phyloP scores from a whole-genome alignment of 1,284 basidiomycete species.

The Puccinia polysora region DNA sequence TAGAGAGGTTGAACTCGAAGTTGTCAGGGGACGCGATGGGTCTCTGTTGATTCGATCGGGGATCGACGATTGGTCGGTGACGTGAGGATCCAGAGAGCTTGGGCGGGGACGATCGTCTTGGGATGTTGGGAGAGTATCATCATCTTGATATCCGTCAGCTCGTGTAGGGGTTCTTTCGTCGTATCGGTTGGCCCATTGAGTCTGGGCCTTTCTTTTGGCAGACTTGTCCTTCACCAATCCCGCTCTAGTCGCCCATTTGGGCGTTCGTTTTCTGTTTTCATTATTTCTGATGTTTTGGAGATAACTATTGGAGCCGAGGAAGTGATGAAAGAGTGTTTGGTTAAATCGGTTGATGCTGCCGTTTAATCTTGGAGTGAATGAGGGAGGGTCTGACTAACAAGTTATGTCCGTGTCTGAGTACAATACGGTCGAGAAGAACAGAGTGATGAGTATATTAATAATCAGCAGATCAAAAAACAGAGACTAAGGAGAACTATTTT shows the following conservation, averaged over 20 bases:
- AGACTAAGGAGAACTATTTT: background rate
- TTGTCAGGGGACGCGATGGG: too few species aligned
- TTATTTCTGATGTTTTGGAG: slow-evolving; percentile 87
- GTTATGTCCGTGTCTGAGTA: slow-evolving; percentile 33
- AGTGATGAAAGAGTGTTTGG: background rate
- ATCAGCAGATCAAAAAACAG: background rate
- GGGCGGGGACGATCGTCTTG: too few species aligned
- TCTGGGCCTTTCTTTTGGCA: slow-evolving; percentile 6
- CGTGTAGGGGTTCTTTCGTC: slow-evolving; percentile 29
- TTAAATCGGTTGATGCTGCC: too few species aligned
- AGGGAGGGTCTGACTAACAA: slow-evolving; percentile 20
- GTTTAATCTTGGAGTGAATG: too few species aligned
- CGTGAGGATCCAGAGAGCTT: too few species aligned
- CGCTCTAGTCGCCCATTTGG: slow-evolving; percentile 86
- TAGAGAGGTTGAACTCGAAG: background rate
- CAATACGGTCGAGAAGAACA: slow-evolving; percentile 60
- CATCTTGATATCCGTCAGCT: slow-evolving; percentile 36
- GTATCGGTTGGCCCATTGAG: slow-evolving; percentile 40
- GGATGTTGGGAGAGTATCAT: background rate
- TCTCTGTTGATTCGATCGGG: background rate
- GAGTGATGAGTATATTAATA: too few species aligned
- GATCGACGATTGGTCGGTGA: too few species aligned
- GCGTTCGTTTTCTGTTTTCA: slow-evolving; percentile 80
- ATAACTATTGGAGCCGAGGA: slow-evolving; percentile 19
- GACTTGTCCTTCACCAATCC: slow-evolving; percentile 69